These are phyloP conservation scores for Hypoxylon sp. DNA, from an alignment of 2,329 filamentous ascomycete genomes.

Conservation along the genomic window DNA sequence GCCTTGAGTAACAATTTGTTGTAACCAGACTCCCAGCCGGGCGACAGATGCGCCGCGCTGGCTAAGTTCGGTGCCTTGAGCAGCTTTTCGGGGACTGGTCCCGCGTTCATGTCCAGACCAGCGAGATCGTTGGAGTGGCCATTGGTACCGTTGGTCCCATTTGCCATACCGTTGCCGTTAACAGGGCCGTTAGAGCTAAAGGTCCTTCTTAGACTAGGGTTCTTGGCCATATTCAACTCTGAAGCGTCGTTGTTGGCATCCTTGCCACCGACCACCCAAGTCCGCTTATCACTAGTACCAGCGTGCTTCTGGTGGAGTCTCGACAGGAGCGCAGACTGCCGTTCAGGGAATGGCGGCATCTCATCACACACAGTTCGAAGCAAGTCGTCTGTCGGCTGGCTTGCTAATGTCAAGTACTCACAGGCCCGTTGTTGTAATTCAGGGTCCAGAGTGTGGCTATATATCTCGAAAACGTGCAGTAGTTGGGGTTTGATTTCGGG, in stretches of 20 bases:
- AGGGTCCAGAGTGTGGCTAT: constrained; percentile 94
- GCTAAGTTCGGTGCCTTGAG: constrained; percentile 84
- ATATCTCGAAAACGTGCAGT: constrained; percentile 87
- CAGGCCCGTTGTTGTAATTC: constrained; percentile 97
- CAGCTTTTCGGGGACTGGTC: constrained; percentile 67
- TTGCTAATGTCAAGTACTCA: constrained; percentile 90
- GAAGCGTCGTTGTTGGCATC: constrained; percentile 86
- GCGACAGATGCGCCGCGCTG: constrained; percentile 90
- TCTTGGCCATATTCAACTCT: constrained; percentile 84
- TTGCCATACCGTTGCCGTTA: constrained; percentile 62
- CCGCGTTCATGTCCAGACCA: constrained; percentile 82
- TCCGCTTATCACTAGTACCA: constrained; percentile 92
- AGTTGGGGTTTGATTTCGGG: constrained; percentile 98
- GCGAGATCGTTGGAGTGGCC: constrained; percentile 75
- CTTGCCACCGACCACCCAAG: constrained; percentile 98
- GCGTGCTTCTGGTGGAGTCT: constrained; percentile 94
- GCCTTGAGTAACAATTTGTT: constrained; percentile 81
- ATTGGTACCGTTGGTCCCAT: constrained; percentile 62
- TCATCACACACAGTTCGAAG: constrained; percentile 95
- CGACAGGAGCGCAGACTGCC: constrained; percentile 90
- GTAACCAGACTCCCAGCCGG: constrained; percentile 93
- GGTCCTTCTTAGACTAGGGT: constrained; percentile 84
- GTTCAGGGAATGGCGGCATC: constrained; percentile 97
- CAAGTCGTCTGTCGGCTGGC: constrained; percentile 88
- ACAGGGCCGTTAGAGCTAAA: constrained; percentile 73